Evolutionary conservation across 2,329 filamentous ascomycete genomes (phyloP).

Genomic region (Penicillium palitans): DNA sequence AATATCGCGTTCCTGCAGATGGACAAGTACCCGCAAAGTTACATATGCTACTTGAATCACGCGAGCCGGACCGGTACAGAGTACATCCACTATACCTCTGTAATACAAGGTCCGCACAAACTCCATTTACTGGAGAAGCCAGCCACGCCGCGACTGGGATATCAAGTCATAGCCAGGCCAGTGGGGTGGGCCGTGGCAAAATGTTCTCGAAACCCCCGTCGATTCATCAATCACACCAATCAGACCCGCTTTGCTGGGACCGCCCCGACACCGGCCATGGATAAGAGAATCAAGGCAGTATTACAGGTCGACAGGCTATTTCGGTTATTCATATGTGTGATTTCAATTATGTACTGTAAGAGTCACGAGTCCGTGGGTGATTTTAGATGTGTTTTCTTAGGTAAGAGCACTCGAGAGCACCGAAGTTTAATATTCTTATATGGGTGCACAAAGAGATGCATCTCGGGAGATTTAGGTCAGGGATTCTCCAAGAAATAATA

Average conservation of each 20-base stretch:
- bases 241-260: slow-evolving; percentile 7
- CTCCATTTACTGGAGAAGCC: slow-evolving; percentile 18
- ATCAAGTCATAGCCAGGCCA: slow-evolving; percentile 15
- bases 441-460: background rate
- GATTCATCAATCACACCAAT: slow-evolving; percentile 13
- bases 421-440: background rate
- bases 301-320: slow-evolving; percentile 14
- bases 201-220: slow-evolving; percentile 30
- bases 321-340: slow-evolving; percentile 10
- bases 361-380: background rate
- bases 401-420: background rate
- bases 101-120: slow-evolving; percentile 13
- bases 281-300: slow-evolving; percentile 14
- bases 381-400: background rate
- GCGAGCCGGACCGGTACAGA: background rate
- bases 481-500: slow-evolving; percentile 16
- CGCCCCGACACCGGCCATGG: slow-evolving; percentile 31
- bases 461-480: slow-evolving; percentile 12
- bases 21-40: slow-evolving; percentile 5
- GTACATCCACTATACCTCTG: slow-evolving; percentile 1
- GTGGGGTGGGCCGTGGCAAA: slow-evolving; percentile 37
- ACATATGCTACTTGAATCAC: background rate
- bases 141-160: slow-evolving; percentile 17
- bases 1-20: slow-evolving; percentile 9
- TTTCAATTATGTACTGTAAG: slow-evolving; percentile 12